Percentiles rank a stretch among this genome's conserved stretches.
phyloP scores from a whole-genome alignment of 768 basidiomycete species.

The Lactifluus echinatus region DNA sequence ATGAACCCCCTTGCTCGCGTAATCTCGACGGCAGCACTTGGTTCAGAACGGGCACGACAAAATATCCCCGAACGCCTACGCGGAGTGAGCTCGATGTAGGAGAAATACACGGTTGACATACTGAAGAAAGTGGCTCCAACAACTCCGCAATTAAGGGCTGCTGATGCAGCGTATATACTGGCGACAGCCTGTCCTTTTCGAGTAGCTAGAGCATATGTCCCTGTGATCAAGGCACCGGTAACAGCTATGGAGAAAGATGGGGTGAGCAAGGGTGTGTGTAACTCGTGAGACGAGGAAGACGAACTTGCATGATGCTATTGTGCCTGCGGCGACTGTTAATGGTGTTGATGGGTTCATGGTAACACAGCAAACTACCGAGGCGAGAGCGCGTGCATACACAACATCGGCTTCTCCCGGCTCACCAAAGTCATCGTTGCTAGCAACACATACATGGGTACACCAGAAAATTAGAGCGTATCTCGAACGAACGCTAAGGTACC shows the following conservation, averaged over 20 bases:
- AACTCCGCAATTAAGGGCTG: slow-evolving; percentile 65
- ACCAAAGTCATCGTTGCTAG: neutral
- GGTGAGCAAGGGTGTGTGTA: slow-evolving; percentile 24
- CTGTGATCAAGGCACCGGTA: slow-evolving; percentile 40
- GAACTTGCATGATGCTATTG: slow-evolving; percentile 73
- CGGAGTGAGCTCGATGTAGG: neutral
- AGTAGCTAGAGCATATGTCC: slow-evolving; percentile 39
- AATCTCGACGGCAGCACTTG: slow-evolving; percentile 37
- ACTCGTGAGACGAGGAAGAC: slow-evolving; percentile 33
- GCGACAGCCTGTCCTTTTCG: slow-evolving; percentile 39
- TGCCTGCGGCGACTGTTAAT: slow-evolving; percentile 45
- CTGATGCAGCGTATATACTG: slow-evolving; percentile 39
- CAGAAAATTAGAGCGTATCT: slow-evolving; percentile 41
- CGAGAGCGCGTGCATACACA: neutral
- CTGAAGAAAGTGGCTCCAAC: slow-evolving; percentile 74
- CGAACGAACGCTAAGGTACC: slow-evolving; percentile 72
- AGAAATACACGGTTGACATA: slow-evolving; percentile 29
- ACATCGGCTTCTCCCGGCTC: slow-evolving; percentile 6
- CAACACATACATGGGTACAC: neutral
- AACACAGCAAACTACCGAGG: neutral
- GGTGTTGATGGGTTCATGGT: slow-evolving; percentile 28
- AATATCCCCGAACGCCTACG: slow-evolving; percentile 66
- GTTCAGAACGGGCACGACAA: slow-evolving; percentile 55
- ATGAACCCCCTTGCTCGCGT: slow-evolving; percentile 36
- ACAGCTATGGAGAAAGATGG: slow-evolving; percentile 37